Conservation (phyloP, 176 grass and related monocot species). For the Thalia dealbata region DNA sequence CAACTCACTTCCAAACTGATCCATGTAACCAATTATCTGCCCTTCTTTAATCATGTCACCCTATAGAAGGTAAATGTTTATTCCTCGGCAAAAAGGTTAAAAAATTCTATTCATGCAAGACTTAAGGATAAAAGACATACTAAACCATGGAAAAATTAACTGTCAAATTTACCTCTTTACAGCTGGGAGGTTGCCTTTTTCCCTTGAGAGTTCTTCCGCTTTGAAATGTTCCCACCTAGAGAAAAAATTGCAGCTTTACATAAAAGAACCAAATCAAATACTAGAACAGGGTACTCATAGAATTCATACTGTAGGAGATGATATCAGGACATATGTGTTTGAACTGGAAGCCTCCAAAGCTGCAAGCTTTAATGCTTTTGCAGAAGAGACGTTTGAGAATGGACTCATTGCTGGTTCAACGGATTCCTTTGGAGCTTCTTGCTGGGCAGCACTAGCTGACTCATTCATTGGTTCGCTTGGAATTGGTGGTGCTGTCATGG, state of each 20-base stretch:
- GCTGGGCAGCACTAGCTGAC: conserved; percentile 3
- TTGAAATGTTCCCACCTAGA: conserved; percentile 35
- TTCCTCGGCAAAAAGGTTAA: neutral
- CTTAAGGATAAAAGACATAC: neutral
- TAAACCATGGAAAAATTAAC: neutral
- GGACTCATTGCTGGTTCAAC: conserved; percentile 13
- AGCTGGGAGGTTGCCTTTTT: conserved; percentile 26
- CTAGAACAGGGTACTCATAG: neutral
- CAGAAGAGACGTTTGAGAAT: conserved; percentile 25
- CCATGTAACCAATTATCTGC: conserved; percentile 34
- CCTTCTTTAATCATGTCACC: conserved; percentile 39
- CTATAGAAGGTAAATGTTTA: conserved; percentile 6
- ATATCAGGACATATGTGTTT: conserved; percentile 25
- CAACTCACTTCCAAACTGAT: conserved; percentile 30
- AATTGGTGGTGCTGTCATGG: conserved; percentile 20
- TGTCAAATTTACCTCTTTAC: conserved; percentile 26
- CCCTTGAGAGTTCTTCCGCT: conserved; percentile 31
- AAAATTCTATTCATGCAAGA: neutral
- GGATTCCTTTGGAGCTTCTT: neutral
- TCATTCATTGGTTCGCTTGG: conserved; percentile 21
- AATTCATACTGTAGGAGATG: conserved; percentile 33
- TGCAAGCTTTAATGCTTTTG: conserved; percentile 23
- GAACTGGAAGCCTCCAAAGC: conserved; percentile 20
- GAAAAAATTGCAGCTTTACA: neutral
- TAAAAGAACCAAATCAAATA: neutral